Conservation (phyloP, 306 rosid species). For the Dalbergia cochinchinensis region DNA sequence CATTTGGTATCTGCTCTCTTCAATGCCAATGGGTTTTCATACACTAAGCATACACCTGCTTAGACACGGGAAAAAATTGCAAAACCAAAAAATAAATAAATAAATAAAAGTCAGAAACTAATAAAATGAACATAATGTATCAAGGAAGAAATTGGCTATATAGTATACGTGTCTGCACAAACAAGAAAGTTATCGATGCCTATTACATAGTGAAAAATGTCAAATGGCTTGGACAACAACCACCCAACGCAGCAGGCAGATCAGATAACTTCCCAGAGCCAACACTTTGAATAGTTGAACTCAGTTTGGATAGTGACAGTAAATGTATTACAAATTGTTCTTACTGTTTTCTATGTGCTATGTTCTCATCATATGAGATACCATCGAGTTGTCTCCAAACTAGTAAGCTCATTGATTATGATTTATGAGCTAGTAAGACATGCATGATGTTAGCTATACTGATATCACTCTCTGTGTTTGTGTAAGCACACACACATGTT, state of each 20-base stretch:
- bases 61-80: conserved; percentile 35
- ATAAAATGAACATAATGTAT: conserved; percentile 27
- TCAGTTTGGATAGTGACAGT: background rate
- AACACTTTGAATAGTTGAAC: conserved; percentile 1
- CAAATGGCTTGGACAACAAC: conserved; percentile 10
- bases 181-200: background rate
- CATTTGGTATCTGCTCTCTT: conserved; percentile 81
- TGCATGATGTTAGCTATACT: conserved; percentile 26
- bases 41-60: conserved; percentile 78
- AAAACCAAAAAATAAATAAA: conserved; percentile 29
- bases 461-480: conserved; percentile 22
- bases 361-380: conserved; percentile 9
- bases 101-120: background rate
- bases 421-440: conserved; percentile 27
- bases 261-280: conserved; percentile 6
- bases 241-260: conserved; percentile 30
- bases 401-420: conserved; percentile 5
- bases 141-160: conserved; percentile 19
- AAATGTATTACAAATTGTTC: conserved; percentile 4
- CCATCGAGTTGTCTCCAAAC: conserved; percentile 13
- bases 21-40: conserved; percentile 72
- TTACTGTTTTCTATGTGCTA: conserved; percentile 2
- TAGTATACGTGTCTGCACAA: conserved; percentile 23
- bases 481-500: background rate
- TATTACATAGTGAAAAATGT: conserved; percentile 27